Percentiles rank a stretch among this genome's conserved stretches.
phyloP scores from a whole-genome alignment of 257 asterid species.

The Nicotiana obtusifolia region DNA sequence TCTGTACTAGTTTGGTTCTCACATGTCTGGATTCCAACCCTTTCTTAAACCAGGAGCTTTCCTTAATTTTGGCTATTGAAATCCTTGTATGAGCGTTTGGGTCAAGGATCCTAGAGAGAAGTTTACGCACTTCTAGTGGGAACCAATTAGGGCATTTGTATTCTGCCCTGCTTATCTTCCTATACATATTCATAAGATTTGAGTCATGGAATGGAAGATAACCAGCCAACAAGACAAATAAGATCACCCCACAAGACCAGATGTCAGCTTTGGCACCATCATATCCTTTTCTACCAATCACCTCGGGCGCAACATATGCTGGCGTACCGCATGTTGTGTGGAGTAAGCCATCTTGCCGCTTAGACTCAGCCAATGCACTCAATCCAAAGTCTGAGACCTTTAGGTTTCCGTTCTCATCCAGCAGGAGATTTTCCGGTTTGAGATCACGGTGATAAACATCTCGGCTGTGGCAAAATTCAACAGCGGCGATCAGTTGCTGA shows the following conservation, averaged over 20 bases:
- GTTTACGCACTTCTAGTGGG: constrained; percentile 41
- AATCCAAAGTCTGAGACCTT: constrained; percentile 80
- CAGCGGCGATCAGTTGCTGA: constrained; percentile 57
- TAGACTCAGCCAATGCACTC: constrained; percentile 54
- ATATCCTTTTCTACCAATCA: constrained; percentile 54
- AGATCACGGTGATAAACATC: constrained; percentile 79
- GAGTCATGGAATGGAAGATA: constrained; percentile 58
- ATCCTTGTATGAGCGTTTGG: constrained; percentile 63
- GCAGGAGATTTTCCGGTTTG: constrained; percentile 67
- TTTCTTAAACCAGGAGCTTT: constrained; percentile 56
- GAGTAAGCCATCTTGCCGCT: constrained; percentile 60
- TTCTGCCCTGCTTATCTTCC: constrained; percentile 46
- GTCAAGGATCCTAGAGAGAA: constrained; percentile 56
- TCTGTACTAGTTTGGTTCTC: constrained; percentile 4
- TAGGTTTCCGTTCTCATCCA: constrained; percentile 58
- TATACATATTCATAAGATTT: constrained; percentile 63
- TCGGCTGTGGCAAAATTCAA: constrained; percentile 56
- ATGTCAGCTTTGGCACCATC: constrained; percentile 71
- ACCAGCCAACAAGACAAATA: constrained; percentile 63
- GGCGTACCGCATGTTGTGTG: constrained; percentile 90
- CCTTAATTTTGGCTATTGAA: constrained; percentile 50
- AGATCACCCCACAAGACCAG: constrained; percentile 81
- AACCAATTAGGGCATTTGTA: constrained; percentile 65
- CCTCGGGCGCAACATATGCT: constrained; percentile 78
- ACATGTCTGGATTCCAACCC: constrained; percentile 24